Base-by-base conservation (phyloP, 352 stramenopile species). In the Thalassiosira livingstoniorum region DNA sequence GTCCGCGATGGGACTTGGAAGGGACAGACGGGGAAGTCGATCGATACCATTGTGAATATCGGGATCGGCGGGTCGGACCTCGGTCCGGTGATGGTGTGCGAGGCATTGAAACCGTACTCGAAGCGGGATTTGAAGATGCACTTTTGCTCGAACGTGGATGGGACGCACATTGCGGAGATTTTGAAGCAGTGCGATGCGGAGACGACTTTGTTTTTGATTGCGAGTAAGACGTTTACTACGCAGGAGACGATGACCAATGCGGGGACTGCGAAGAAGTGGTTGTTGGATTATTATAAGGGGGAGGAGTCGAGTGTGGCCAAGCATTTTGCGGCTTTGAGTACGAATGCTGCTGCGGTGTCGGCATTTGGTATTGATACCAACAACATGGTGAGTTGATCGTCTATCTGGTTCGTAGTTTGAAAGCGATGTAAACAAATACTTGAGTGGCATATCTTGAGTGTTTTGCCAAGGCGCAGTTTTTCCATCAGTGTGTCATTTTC, bases 231-330 rank as follows among this genome's bases (percentile, higher is more conserved):
- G 0, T 99, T 99, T 88, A 99, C 98, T 4, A 99, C 98, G 3
- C 97, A 97, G n/a, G 98, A 99, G 91, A 99, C 98, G 31, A 99
- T 99, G 97, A 94, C 99, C 25, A 99, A 99, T 86, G 97, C 98
- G n/a, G 93, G 96, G 67, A 99, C 97, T 42, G 89, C 98, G 61
- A 97, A 97, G 75, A 95, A 97, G 82, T 99, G 97, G 97, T 90
- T 99, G 34, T 86, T 98, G 25, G 92, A 98, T 72, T 92, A 93
- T 47, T 95, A 98, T 15, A 89, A 97, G 21, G 92, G 93, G 2
- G 87, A 93, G 68, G 81, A 74, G 11, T 88, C 88, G 2, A 80
- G 89, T 37, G 85, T 95, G 43, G 85, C 90, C 62, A 92, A 94
- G 70, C 93, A 96, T 80, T 94, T 96, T 83, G 91, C 91, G 27